Conservation (phyloP, 2,329 filamentous ascomycete species). For the Coniochaeta ligniaria region DNA sequence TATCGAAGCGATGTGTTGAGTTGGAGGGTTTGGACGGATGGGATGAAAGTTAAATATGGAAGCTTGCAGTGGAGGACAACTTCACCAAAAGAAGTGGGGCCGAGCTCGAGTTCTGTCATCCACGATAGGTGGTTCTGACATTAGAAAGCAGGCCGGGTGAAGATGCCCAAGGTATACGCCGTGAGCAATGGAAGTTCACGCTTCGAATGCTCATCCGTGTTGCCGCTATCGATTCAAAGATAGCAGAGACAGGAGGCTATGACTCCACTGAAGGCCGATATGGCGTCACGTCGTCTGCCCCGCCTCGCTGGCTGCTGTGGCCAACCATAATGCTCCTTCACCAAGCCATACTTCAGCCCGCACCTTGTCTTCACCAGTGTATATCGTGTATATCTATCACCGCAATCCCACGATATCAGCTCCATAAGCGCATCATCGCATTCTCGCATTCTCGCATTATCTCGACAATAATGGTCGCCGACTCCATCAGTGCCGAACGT, state of each 20-base stretch:
- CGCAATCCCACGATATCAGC: not conserved
- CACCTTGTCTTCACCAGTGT: not conserved
- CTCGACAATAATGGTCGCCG: not conserved
- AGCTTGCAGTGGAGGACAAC: not conserved
- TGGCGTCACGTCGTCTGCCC: not conserved
- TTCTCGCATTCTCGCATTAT: not conserved
- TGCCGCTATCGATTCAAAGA: not conserved
- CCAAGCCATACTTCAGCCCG: not conserved
- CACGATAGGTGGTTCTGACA: too few relatives aligned
- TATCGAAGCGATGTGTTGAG: too few relatives aligned
- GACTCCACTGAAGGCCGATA: slow-evolving; percentile 1
- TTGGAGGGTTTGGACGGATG: not conserved
- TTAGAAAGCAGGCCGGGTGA: too few relatives aligned
- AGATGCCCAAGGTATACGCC: not conserved
- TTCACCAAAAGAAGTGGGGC: too few relatives aligned
- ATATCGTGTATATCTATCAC: not conserved
- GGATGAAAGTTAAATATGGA: not conserved
- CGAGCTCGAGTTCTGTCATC: too few relatives aligned
- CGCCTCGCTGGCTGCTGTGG: not conserved
- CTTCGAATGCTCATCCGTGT: not conserved
- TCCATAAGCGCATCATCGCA: not conserved
- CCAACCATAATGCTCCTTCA: not conserved
- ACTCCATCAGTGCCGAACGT: not conserved
- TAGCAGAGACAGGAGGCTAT: not conserved
- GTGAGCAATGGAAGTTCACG: not conserved